These are phyloP conservation scores for Zygosaccharomyces sapae DNA, from an alignment of 1,139 yeast species.

Conservation along the genomic window DNA sequence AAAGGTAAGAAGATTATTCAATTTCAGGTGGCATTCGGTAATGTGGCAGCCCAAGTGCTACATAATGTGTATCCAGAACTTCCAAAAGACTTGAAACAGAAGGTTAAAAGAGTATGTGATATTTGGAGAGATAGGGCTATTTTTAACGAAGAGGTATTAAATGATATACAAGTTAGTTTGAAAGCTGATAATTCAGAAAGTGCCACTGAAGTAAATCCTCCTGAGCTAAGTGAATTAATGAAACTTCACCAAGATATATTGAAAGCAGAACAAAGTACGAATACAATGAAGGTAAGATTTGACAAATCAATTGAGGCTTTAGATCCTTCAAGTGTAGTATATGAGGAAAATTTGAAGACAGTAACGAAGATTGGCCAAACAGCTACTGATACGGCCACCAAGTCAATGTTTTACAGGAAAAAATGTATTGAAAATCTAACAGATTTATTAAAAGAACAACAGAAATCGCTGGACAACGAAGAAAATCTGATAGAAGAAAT, in stretches of 20 bases:
- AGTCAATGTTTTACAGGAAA: conserved; percentile 23
- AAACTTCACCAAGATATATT: conserved; percentile 18
- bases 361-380: conserved; percentile 28
- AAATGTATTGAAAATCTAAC: conserved; percentile 18
- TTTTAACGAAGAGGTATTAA: conserved; percentile 46
- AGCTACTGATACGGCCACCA: conserved; percentile 25
- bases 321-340: conserved; percentile 31
- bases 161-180: conserved; percentile 42
- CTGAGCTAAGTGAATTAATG: conserved; percentile 20
- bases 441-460: conserved; percentile 24
- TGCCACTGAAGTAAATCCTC: conserved; percentile 15
- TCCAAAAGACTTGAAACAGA: conserved; percentile 43
- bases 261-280: conserved; percentile 21
- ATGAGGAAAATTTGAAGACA: conserved; percentile 30
- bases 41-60: conserved; percentile 42
- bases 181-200: conserved; percentile 17
- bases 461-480: conserved; percentile 22
- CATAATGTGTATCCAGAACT: conserved; percentile 26
- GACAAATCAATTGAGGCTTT: conserved; percentile 30
- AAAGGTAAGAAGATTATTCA: conserved; percentile 61
- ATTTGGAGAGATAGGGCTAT: conserved; percentile 76
- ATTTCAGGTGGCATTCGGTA: conserved; percentile 57
- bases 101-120: conserved; percentile 60
- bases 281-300: conserved; percentile 28
- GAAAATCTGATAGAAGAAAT: conserved; percentile 28